Conservation (phyloP, 2,329 filamentous ascomycete genomes). For the Immersiporthe knoxdaviesiana region DNA sequence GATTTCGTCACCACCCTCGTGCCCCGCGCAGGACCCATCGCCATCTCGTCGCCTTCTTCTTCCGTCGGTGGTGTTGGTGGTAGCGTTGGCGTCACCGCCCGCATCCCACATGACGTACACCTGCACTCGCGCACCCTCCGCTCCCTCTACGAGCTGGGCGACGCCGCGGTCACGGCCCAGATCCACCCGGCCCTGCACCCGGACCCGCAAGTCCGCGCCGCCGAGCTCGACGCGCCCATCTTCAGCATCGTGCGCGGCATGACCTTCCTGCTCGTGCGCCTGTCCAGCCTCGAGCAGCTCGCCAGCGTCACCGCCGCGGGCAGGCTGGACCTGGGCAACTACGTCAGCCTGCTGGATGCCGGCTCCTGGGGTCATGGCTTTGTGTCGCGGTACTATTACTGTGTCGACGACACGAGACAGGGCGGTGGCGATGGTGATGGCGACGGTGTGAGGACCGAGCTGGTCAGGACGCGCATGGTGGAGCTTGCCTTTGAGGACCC, state of each 20-base stretch:
- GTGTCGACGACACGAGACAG: slow-evolving; percentile 45
- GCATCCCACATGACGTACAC: slow-evolving; percentile 69
- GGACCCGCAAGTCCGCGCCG: slow-evolving; percentile 38
- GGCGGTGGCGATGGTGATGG: slow-evolving; percentile 20
- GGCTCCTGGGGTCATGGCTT: slow-evolving; percentile 58
- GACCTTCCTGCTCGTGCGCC: slow-evolving; percentile 68
- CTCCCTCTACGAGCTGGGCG: slow-evolving; percentile 36
- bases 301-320: slow-evolving; percentile 41
- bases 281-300: slow-evolving; percentile 64
- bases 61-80: too few species aligned
- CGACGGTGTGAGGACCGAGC: slow-evolving; percentile 34
- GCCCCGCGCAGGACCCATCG: slow-evolving; percentile 62
- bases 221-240: slow-evolving; percentile 49
- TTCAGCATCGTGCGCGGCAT: slow-evolving; percentile 74
- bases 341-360: slow-evolving; percentile 49
- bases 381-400: slow-evolving; percentile 60
- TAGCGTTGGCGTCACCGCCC: slow-evolving; percentile 64
- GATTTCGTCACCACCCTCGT: slow-evolving; percentile 47
- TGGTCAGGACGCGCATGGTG: slow-evolving; percentile 63
- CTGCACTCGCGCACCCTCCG: slow-evolving; percentile 54
- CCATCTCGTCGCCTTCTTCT: slow-evolving; percentile 39
- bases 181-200: slow-evolving; percentile 38
- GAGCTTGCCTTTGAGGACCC: slow-evolving; percentile 57
- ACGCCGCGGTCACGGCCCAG: slow-evolving; percentile 34
- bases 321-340: slow-evolving; percentile 36